A percentile compares a stretch with the other conserved stretches of the same genome.
Conservation (phyloP, 2,329 filamentous ascomycete species). For the Fonsecaea pugnacius region DNA sequence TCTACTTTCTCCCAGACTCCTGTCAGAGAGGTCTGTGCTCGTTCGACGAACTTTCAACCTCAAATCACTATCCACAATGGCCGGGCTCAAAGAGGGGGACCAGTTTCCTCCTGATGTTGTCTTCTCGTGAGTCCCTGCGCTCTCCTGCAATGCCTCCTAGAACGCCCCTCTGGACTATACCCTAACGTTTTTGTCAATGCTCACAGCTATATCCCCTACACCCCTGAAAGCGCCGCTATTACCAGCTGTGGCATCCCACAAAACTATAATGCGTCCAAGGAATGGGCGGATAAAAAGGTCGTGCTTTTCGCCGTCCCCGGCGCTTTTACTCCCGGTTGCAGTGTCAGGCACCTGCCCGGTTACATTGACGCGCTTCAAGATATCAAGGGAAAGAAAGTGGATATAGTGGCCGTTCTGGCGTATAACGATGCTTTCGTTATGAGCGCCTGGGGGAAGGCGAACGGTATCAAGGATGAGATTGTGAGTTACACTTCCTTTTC, state of each 20-base stretch:
- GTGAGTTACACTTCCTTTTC: conserved; percentile 47
- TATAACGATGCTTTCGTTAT: conserved; percentile 87
- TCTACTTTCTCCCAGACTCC: not conserved
- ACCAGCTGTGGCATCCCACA: conserved; percentile 78
- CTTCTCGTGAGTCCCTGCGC: conserved; percentile 65
- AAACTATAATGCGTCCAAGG: conserved; percentile 78
- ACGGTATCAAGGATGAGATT: conserved; percentile 73
- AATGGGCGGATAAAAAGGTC: conserved; percentile 72
- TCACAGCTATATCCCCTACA: conserved; percentile 74
- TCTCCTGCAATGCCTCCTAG: conserved; percentile 3
- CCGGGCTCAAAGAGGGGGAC: conserved; percentile 78
- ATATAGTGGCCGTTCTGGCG: conserved; percentile 78
- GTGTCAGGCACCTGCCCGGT: conserved; percentile 76
- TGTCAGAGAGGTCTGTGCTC: not conserved
- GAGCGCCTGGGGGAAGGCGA: conserved; percentile 89
- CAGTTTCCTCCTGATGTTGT: conserved; percentile 77
- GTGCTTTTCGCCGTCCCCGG: conserved; percentile 71
- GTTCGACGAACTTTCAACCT: not conserved
- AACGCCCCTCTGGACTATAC: not conserved
- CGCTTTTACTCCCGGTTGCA: conserved; percentile 88
- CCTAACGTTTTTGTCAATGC: conserved; percentile 24
- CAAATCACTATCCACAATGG: conserved; percentile 47
- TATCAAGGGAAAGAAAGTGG: conserved; percentile 79
- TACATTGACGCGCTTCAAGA: conserved; percentile 74
- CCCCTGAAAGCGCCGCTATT: conserved; percentile 68